Evolutionary conservation across 2,329 filamentous ascomycete species (phyloP).

Genomic region (Fusarium hostae): DNA sequence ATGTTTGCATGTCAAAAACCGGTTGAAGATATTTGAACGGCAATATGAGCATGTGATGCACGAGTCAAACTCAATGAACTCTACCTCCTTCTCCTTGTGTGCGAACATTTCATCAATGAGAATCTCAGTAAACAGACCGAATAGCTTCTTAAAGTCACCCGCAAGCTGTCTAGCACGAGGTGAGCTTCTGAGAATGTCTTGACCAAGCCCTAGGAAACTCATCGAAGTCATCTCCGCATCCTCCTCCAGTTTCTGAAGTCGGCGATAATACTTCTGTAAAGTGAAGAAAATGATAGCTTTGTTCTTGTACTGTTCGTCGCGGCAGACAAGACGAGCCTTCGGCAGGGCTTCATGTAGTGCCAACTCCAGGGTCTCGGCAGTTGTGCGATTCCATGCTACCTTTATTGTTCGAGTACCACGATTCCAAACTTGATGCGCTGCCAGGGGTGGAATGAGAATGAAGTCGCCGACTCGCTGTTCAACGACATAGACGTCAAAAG

Average conservation of each 20-base stretch:
- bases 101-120: constrained; percentile 89
- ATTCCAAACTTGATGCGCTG: constrained; percentile 98
- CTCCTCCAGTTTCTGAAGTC: constrained; percentile 66
- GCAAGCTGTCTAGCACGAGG: constrained; percentile 74
- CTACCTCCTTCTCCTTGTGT: constrained; percentile 75
- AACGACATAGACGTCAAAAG: constrained; percentile 91
- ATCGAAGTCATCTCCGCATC: constrained; percentile 58
- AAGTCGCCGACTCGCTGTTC: constrained; percentile 93
- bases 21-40: constrained; percentile 95
- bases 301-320: constrained; percentile 99
- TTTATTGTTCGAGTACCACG: constrained; percentile 96
- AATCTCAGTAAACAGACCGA: constrained; percentile 80
- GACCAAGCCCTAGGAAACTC: constrained; percentile 60
- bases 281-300: constrained; percentile 95
- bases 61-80: constrained; percentile 85
- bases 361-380: constrained; percentile 87
- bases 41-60: constrained; percentile 97
- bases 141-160: constrained; percentile 84
- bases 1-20: constrained; percentile 90
- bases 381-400: constrained; percentile 97
- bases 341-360: constrained; percentile 89
- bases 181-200: constrained; percentile 56
- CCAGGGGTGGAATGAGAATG: constrained; percentile 90
- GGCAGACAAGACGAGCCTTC: constrained; percentile 88
- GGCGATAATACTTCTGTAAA: constrained; percentile 79